Base-by-base conservation (phyloP, 371 early-diverging fungal species). In the Mucor plumbeus region DNA sequence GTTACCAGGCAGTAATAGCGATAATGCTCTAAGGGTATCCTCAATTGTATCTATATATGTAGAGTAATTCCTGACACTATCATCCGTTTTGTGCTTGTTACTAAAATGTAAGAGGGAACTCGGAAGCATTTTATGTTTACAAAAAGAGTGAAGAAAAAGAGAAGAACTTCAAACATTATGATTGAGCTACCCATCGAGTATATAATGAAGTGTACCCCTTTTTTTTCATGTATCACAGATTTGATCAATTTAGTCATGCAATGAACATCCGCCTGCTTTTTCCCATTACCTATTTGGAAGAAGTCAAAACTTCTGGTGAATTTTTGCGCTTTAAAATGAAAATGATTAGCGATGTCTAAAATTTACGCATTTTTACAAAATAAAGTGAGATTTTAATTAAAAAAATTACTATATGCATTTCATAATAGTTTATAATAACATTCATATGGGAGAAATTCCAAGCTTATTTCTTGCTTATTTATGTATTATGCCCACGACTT, bases 1-100 rank as follows among this genome's bases (percentile, higher is more conserved):
- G 21, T 35, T 62, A 74, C 74, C 74, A 34, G 74, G 74, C 34
- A 74, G 53, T 34, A 74, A 53, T 31, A 74, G 26, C 13, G 74
- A 63, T n/a, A 67, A 36, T 0, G 71, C 71, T 47, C 71, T 66
- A 14, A 71, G 8, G 4, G 61, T 21, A 64, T 71, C 71, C 19
- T 71, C 71, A 19, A 71, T 59, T 17, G 71, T 67, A 39, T 67
- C 63, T 33, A 71, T 67, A 17, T 60, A 17, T 7, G 59, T 17
- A 3, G 63, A 38, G 35, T 71, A 71, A 9, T 33, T 39, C 7
- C 43, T 34, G 13, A 26, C 13, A 17, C 62, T 44, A 13, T 40
- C 36, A 3, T 48, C 39, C 4, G 19, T 64, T 13, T 36, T 61
- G 15, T 53, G 66, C 13, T 58, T 70, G 39, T 35, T 56, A 0